phyloP scores from a whole-genome alignment of 169 alveolate genomes.

The Amoebophrya sp. region DNA sequence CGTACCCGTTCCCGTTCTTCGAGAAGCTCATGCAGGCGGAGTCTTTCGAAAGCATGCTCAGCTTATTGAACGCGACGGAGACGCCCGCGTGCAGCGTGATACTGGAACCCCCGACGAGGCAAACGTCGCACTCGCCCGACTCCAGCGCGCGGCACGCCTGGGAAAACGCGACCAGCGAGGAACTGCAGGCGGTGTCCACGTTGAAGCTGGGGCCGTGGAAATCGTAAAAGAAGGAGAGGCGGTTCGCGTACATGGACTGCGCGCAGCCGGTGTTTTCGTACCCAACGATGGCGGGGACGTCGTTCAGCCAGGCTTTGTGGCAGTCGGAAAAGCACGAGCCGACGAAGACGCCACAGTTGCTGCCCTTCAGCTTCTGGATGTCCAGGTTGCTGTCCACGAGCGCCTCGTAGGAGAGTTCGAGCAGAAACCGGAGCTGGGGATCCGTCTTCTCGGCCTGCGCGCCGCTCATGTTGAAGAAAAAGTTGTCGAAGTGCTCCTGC shows the following conservation, averaged over 20 bases:
- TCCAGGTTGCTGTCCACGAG: background rate
- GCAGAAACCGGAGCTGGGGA: background rate
- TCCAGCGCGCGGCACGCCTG: background rate
- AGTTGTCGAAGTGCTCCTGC: background rate
- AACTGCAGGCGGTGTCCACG: background rate
- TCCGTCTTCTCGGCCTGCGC: background rate
- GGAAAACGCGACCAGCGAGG: background rate
- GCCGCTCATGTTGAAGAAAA: background rate
- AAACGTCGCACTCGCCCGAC: background rate
- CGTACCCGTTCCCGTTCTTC: slow-evolving; percentile 4
- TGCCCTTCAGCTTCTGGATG: background rate
- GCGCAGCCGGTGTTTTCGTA: background rate
- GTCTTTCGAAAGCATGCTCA: background rate
- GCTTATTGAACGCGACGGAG: background rate
- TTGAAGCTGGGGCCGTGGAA: background rate
- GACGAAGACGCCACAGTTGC: background rate
- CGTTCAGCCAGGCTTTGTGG: background rate
- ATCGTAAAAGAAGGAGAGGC: background rate
- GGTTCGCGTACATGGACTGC: background rate
- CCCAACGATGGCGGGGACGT: background rate
- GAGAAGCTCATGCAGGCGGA: background rate
- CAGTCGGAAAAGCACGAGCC: background rate
- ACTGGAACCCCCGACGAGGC: background rate
- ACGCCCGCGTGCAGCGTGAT: background rate
- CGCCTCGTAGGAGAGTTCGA: background rate